These are phyloP conservation scores for Solanum medicagineum DNA, from an alignment of 257 asterid species.

Conservation along the genomic window DNA sequence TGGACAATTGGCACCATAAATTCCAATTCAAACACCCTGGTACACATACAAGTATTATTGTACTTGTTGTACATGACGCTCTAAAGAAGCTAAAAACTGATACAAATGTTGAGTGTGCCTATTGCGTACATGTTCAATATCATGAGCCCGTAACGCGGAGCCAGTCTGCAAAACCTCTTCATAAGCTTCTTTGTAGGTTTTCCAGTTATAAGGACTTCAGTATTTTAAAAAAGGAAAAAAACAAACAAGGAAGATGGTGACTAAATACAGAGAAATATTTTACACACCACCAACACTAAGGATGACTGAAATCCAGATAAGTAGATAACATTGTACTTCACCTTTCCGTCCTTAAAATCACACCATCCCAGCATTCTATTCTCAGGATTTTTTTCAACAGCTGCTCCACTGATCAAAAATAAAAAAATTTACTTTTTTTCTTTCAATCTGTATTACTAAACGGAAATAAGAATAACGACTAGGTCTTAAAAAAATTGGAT, in stretches of 20 bases:
- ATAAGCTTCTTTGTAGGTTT: slow-evolving; percentile 65
- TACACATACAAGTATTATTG: background rate
- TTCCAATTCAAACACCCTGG: slow-evolving; percentile 74
- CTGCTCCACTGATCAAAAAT: slow-evolving; percentile 27
- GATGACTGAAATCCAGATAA: background rate
- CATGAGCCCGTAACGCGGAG: slow-evolving; percentile 65
- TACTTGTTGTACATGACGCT: background rate
- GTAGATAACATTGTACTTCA: slow-evolving; percentile 4
- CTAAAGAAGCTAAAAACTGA: background rate
- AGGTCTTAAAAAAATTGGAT: background rate
- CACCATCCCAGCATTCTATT: slow-evolving; percentile 92
- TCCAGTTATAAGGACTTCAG: slow-evolving; percentile 89
- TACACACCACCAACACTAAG: background rate
- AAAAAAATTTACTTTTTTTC: background rate
- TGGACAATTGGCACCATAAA: slow-evolving; percentile 83
- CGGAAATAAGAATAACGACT: background rate
- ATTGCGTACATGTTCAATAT: slow-evolving; percentile 51
- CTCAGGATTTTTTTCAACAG: slow-evolving; percentile 48
- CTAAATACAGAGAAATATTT: background rate
- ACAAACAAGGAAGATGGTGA: background rate
- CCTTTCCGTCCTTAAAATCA: slow-evolving; percentile 35
- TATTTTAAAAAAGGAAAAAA: background rate
- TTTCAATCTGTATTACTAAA: background rate
- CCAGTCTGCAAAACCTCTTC: slow-evolving; percentile 51
- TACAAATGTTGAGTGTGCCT: background rate